Evolutionary conservation across 148 eudicot species (phyloP), one percentile per base, ranked within the genome.

Genomic region (Cornus florida): DNA sequence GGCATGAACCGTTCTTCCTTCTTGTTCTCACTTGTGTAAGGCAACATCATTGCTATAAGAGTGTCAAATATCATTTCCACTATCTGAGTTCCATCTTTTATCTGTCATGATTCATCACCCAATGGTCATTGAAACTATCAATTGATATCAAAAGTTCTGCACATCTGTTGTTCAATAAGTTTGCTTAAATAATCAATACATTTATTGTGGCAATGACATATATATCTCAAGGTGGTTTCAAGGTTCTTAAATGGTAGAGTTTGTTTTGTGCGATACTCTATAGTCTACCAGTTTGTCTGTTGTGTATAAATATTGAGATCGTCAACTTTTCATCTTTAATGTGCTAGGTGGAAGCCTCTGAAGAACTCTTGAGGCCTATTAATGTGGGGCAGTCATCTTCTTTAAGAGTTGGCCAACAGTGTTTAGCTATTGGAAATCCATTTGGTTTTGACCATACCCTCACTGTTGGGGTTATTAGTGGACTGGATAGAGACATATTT

Each of bases 371-470:
- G 79, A 90, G 87, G 84, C 98, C 99, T 14, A 88, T 97, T 23
- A 89, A 90, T 71, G 95, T 92, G 75, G 99, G 99, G 17, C 75
- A 83, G 39, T 97, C 98, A 13, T 91, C 95, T 70, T 88, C 88
- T 70, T 82, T 97, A 72, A 97, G 80, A 86, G 99, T 97, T 81
- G 99, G 99, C 68, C 99, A 97, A 75, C 98, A 94, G 79, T 97
- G 98, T 82, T 84, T 97, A 78, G 99, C 99, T 48, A 97, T 97
- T 72, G 99, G 99, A 80, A 97, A 97, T 83, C 99, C 99, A 68
- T 97, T 97, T 88, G 99, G 99, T 71, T 97, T 97, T 71, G 99
- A 97, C 84, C 99, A 97, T 86, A 97, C 99, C 72, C 99, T 97
- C 75, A 97, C 99, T 4, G 98, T 91, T 69, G 98, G 99, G 64